These are phyloP conservation scores for Syzygium aromaticum DNA, from an alignment of 345 rosid species.

Conservation along the genomic window DNA sequence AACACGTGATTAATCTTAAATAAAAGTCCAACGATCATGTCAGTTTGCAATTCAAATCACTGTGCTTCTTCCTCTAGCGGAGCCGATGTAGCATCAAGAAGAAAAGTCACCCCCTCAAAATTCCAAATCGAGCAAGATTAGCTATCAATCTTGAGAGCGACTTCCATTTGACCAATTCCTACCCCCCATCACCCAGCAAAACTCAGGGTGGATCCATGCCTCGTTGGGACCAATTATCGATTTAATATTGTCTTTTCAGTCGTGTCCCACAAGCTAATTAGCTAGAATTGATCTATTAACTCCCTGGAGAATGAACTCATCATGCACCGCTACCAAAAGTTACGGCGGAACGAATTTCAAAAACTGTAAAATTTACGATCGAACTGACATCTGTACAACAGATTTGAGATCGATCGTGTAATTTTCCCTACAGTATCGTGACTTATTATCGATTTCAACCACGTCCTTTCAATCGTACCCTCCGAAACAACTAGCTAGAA, in stretches of 20 bases:
- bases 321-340: background rate
- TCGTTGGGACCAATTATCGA: background rate
- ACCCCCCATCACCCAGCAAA: background rate
- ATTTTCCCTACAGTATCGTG: background rate
- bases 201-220: background rate
- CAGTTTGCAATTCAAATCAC: background rate
- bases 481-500: background rate
- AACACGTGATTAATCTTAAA: background rate
- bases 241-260: background rate
- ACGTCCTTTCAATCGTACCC: background rate
- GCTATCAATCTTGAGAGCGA: background rate
- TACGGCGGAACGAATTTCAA: rapidly evolving
- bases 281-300: background rate
- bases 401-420: rapidly evolving
- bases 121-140: background rate
- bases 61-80: background rate
- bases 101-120: background rate
- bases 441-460: background rate
- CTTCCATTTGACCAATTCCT: background rate
- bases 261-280: too few species aligned
- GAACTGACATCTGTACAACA: too few species aligned
- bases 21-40: background rate
- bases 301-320: background rate
- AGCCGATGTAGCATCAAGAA: background rate
- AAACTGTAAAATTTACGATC: rapidly evolving